Evolutionary conservation across 805 yeast genomes (phyloP).

Genomic region (Pichia nanzhaoensis): DNA sequence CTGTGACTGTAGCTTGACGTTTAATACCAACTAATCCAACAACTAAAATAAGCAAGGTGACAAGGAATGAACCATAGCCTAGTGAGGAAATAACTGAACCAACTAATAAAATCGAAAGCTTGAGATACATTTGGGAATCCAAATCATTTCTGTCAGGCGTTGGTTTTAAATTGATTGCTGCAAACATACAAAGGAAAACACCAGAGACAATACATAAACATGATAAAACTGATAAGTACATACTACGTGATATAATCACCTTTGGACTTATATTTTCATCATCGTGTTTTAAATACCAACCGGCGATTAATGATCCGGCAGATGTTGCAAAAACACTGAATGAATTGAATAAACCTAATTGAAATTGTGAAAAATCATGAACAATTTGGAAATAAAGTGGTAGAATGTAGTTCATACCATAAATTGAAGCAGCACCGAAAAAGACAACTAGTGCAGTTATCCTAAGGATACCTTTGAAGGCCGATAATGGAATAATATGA

Average conservation of each 20-base stretch:
- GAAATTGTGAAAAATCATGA: constrained; percentile 33
- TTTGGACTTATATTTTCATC: constrained; percentile 13
- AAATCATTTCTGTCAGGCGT: constrained; percentile 16
- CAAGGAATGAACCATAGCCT: constrained; percentile 37
- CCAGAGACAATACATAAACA: constrained; percentile 21
- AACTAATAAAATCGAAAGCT: constrained; percentile 19
- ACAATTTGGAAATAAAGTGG: constrained; percentile 41
- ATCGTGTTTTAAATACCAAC: constrained; percentile 28
- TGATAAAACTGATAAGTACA: constrained; percentile 21
- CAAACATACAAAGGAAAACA: constrained; percentile 14
- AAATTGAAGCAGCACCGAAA: constrained; percentile 33
- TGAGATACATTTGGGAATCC: constrained; percentile 1
- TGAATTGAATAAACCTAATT: constrained; percentile 35
- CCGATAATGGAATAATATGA: constrained; percentile 34
- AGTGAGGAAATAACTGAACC: constrained; percentile 30
- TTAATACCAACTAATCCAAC: constrained; percentile 39
- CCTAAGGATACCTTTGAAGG: constrained; percentile 35
- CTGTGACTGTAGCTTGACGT: constrained; percentile 43
- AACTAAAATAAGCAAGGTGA: constrained; percentile 34
- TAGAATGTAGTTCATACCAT: constrained; percentile 31
- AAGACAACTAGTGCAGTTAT: constrained; percentile 32
- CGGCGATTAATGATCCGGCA: constrained; percentile 34
- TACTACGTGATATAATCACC: constrained; percentile 18
- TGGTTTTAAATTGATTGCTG: constrained; percentile 21
- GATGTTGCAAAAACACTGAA: constrained; percentile 36